phyloP scores from a whole-genome alignment of 2,329 filamentous ascomycete species.

The Aspergillus bombycis region DNA sequence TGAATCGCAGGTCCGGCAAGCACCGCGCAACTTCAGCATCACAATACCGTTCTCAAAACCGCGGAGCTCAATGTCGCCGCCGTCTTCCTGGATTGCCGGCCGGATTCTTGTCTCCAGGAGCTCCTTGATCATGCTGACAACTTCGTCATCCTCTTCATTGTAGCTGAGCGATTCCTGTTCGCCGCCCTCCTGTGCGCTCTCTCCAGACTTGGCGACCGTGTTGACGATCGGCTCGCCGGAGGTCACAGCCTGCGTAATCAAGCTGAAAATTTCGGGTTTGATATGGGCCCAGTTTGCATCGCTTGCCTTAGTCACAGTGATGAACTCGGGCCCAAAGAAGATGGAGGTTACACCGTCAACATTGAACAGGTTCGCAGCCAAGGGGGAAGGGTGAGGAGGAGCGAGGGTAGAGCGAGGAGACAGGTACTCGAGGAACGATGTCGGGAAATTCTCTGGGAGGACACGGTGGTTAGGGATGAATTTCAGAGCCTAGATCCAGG shows the following conservation, averaged over 20 bases:
- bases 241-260: constrained; percentile 91
- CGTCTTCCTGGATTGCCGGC: constrained; percentile 95
- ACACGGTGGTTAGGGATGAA: constrained; percentile 90
- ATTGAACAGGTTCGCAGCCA: constrained; percentile 87
- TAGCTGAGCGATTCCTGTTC: constrained; percentile 75
- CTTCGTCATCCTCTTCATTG: constrained; percentile 88
- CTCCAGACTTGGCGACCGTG: constrained; percentile 64
- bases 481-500: constrained; percentile 67
- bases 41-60: constrained; percentile 88
- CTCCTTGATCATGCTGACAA: constrained; percentile 98
- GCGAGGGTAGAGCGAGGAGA: constrained; percentile 84
- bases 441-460: constrained; percentile 71
- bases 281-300: constrained; percentile 93
- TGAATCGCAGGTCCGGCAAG: constrained; percentile 93
- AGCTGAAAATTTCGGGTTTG: constrained; percentile 89
- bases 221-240: constrained; percentile 81
- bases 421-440: constrained; percentile 88
- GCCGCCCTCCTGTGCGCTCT: constrained; percentile 50
- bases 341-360: constrained; percentile 93
- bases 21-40: constrained; percentile 83
- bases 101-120: constrained; percentile 91
- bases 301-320: constrained; percentile 89
- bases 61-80: constrained; percentile 93
- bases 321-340: constrained; percentile 94
- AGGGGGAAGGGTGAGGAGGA: constrained; percentile 85